A percentile compares a stretch with the other conserved stretches of the same genome.
Evolutionary conservation across 331 rosid genomes (phyloP).

Genomic region (Telfairia occidentalis): DNA sequence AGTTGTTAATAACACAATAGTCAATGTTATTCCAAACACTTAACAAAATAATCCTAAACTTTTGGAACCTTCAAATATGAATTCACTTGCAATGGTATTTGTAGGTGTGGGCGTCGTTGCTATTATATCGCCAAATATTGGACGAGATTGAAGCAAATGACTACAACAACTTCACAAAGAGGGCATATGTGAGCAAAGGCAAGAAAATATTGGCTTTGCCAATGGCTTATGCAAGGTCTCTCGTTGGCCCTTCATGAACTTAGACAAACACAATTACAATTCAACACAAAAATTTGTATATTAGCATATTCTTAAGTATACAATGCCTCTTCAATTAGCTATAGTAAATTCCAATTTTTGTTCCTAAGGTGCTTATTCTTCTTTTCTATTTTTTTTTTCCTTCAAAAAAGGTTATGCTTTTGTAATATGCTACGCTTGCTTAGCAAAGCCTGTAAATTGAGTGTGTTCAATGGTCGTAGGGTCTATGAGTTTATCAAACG

Average conservation of each 20-base stretch:
- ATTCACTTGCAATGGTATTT: background rate
- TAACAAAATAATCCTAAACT: too few species aligned
- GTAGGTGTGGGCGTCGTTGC: constrained; percentile 72
- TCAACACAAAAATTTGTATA: background rate
- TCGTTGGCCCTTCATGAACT: constrained; percentile 35
- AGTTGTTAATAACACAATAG: too few species aligned
- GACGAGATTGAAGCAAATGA: constrained; percentile 85
- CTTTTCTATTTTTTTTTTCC: too few species aligned
- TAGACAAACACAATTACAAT: background rate
- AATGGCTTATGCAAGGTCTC: constrained; percentile 44
- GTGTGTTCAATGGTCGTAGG: too few species aligned
- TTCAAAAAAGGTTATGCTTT: too few species aligned
- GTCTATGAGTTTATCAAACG: too few species aligned
- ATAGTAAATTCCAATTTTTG: background rate
- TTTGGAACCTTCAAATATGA: background rate
- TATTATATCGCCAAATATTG: constrained; percentile 59
- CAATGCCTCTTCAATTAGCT: background rate
- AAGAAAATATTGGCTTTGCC: constrained; percentile 70
- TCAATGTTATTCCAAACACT: too few species aligned
- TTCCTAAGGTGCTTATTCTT: background rate
- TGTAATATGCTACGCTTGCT: too few species aligned
- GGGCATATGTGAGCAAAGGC: constrained; percentile 72
- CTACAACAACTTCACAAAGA: constrained; percentile 64
- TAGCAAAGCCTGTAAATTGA: too few species aligned
- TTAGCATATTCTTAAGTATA: background rate